phyloP scores from a whole-genome alignment of 1,284 basidiomycete genomes.

The Ganoderma boninense region DNA sequence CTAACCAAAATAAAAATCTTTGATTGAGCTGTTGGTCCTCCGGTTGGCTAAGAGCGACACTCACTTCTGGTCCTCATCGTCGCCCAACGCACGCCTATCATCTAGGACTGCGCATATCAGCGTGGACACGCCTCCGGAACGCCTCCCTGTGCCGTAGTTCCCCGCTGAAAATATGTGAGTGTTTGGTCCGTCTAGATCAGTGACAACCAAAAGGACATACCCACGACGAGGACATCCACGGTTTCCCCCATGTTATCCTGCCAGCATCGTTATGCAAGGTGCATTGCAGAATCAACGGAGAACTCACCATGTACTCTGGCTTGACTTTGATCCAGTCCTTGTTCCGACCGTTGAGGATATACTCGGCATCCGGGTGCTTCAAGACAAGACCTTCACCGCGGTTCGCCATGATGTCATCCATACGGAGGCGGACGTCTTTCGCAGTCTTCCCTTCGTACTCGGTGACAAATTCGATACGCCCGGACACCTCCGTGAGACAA shows the following conservation, averaged over 20 bases:
- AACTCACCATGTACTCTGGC: conserved; percentile 89
- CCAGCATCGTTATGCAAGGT: neutral
- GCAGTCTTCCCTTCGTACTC: conserved; percentile 79
- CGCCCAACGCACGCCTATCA: conserved; percentile 62
- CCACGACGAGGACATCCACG: conserved; percentile 88
- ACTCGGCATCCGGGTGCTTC: conserved; percentile 84
- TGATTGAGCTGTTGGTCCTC: neutral
- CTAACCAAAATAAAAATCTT: conserved; percentile 45
- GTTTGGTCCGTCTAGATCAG: conserved; percentile 4
- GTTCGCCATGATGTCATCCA: conserved; percentile 84
- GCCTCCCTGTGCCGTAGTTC: conserved; percentile 77
- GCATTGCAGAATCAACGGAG: conserved; percentile 4
- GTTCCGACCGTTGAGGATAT: conserved; percentile 85
- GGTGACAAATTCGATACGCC: conserved; percentile 80
- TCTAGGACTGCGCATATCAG: conserved; percentile 82
- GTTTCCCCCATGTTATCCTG: conserved; percentile 91
- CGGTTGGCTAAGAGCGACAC: neutral
- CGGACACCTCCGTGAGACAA: conserved; percentile 71
- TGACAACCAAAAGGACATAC: conserved; percentile 48
- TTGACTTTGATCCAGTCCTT: conserved; percentile 96
- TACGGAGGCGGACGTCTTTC: conserved; percentile 79
- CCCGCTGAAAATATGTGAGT: conserved; percentile 55
- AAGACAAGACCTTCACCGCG: conserved; percentile 93
- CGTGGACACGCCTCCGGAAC: conserved; percentile 83
- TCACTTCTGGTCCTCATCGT: conserved; percentile 68